These are phyloP conservation scores for Neopestalotiopsis sp. DNA, from an alignment of 2,329 filamentous ascomycete species.

Conservation along the genomic window DNA sequence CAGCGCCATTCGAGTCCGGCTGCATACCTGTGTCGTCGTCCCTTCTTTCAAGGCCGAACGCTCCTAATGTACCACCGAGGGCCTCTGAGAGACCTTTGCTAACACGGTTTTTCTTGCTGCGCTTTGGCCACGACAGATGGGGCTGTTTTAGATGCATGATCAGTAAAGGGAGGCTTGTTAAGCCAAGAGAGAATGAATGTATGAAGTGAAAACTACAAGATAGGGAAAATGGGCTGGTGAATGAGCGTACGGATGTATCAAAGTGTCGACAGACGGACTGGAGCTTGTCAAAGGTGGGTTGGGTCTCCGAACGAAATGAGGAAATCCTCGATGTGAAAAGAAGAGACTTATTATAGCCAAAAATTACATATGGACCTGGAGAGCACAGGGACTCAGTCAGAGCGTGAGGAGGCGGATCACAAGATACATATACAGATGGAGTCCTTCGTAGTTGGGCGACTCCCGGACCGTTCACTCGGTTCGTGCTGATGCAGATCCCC, in stretches of 20 bases:
- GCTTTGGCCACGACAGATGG: neutral
- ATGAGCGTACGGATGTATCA: neutral
- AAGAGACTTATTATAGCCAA: neutral
- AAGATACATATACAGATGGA: neutral
- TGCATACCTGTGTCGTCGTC: neutral
- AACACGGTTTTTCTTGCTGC: neutral
- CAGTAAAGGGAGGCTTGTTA: neutral
- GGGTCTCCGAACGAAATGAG: neutral
- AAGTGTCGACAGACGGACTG: neutral
- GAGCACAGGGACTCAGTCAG: neutral
- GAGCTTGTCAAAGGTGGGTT: neutral
- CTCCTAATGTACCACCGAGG: neutral
- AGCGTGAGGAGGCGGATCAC: neutral
- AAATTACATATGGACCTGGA: neutral
- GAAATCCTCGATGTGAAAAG: neutral
- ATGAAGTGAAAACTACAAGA: neutral
- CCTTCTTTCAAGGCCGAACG: neutral
- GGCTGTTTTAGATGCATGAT: constrained; percentile 1
- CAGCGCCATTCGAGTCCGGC: neutral
- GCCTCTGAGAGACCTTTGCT: neutral
- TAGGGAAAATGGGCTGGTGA: neutral
- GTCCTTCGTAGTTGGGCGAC: neutral
- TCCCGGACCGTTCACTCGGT: neutral
- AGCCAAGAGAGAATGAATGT: neutral
- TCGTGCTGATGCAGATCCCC: neutral